Percentiles rank a stretch among this genome's conserved stretches.
These are phyloP conservation scores for Zoysia pacifica DNA, from an alignment of 176 grass and related monocot genomes.

Conservation along the genomic window DNA sequence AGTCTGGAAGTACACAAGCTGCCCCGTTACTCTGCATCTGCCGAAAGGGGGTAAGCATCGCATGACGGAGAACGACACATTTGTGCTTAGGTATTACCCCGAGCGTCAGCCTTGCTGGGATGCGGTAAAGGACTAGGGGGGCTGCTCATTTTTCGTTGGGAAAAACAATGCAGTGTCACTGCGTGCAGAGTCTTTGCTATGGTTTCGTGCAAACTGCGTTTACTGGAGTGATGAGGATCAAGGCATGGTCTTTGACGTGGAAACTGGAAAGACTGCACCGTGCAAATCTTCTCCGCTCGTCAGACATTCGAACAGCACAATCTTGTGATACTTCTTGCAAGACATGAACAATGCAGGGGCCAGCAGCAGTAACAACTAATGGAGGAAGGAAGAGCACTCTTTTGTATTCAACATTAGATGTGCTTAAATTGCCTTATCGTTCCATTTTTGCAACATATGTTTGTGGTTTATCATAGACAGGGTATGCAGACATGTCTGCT, in stretches of 20 bases:
- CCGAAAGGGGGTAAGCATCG: conserved; percentile 46
- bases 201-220: conserved; percentile 12
- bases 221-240: conserved; percentile 3
- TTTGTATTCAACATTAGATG: too few species aligned
- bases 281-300: not conserved
- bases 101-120: conserved; percentile 47
- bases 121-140: conserved; percentile 11
- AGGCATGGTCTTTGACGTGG: conserved; percentile 10
- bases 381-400: too few species aligned
- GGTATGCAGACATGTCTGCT: too few species aligned
- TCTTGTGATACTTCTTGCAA: not conserved
- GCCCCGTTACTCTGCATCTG: conserved; percentile 49
- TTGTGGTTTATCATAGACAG: not conserved
- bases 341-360: not conserved
- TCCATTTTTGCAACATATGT: not conserved
- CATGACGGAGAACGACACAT: conserved; percentile 41
- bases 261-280: not conserved
- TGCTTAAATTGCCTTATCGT: not conserved
- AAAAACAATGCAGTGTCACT: not conserved
- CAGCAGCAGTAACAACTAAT: not conserved
- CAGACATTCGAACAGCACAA: not conserved
- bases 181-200: not conserved
- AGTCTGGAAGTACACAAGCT: conserved; percentile 53
- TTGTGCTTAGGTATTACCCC: conserved; percentile 50
- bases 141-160: not conserved